Percentiles rank a stretch among this genome's conserved stretches.
Conservation (phyloP, 129 eudicot genomes). For the Chrysanthemum seticuspe region DNA sequence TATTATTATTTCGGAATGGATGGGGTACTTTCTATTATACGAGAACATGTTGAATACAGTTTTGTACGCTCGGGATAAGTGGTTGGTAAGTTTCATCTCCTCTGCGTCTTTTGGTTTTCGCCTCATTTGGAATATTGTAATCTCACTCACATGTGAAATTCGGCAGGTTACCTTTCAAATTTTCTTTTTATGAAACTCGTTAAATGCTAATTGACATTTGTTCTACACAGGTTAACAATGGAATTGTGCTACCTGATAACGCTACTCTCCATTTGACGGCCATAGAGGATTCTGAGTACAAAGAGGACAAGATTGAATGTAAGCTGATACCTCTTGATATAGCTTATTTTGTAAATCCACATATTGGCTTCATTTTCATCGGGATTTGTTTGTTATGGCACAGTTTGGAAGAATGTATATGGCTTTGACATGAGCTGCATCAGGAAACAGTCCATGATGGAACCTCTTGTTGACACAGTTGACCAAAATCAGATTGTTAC, state of each 20-base stretch:
- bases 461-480: conserved; percentile 97
- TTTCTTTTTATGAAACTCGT: background rate
- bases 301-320: conserved; percentile 99
- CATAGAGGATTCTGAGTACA: conserved; percentile 97
- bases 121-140: background rate
- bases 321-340: conserved; percentile 20
- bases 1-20: conserved; percentile 94
- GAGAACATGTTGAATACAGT: conserved; percentile 96
- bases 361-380: conserved; percentile 6
- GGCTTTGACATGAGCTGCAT: conserved; percentile 99
- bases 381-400: conserved; percentile 14
- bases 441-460: conserved; percentile 81
- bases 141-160: conserved; percentile 10
- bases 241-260: conserved; percentile 86
- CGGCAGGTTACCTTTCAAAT: no score
- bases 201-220: background rate
- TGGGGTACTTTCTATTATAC: conserved; percentile 92
- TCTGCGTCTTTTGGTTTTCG: background rate
- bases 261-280: conserved; percentile 92
- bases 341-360: background rate
- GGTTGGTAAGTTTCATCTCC: conserved; percentile 68
- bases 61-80: conserved; percentile 95
- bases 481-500: conserved; percentile 92
- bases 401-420: conserved; percentile 96
- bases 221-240: conserved; percentile 56